These are phyloP conservation scores for Candida montana DNA, from an alignment of 805 yeast species.

Conservation along the genomic window DNA sequence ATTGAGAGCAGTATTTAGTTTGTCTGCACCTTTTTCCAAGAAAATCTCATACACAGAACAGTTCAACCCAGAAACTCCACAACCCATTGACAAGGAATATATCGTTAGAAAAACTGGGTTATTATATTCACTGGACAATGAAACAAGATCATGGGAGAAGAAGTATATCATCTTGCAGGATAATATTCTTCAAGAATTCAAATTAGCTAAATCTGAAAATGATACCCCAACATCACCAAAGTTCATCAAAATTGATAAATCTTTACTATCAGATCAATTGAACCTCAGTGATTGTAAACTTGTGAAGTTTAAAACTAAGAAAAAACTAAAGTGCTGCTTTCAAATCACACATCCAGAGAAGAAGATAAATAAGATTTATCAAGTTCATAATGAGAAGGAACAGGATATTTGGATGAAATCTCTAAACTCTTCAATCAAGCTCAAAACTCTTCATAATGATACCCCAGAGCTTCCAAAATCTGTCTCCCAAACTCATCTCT, in stretches of 20 bases:
- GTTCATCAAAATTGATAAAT: background rate
- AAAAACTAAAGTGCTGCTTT: conserved; percentile 46
- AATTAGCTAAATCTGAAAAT: background rate
- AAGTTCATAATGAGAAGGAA: conserved; percentile 66
- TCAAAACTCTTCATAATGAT: conserved; percentile 22
- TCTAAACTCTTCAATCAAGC: conserved; percentile 46
- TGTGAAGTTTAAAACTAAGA: conserved; percentile 33
- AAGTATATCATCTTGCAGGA: conserved; percentile 75
- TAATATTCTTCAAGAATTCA: conserved; percentile 41
- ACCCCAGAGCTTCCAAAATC: background rate
- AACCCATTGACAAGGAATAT: conserved; percentile 4
- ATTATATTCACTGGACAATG: conserved; percentile 46
- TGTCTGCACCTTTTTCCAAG: background rate
- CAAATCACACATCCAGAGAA: conserved; percentile 67
- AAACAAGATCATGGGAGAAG: conserved; percentile 67
- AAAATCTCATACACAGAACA: background rate
- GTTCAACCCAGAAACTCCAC: background rate
- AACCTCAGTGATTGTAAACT: conserved; percentile 64
- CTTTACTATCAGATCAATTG: conserved; percentile 38
- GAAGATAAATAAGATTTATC: conserved; percentile 64
- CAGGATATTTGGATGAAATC: conserved; percentile 63
- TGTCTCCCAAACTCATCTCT: background rate
- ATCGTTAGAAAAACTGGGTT: conserved; percentile 36
- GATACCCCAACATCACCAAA: background rate
- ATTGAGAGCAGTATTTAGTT: background rate